phyloP scores from a whole-genome alignment of 176 grass and related monocot genomes.

The Echinochloa phyllopogon region DNA sequence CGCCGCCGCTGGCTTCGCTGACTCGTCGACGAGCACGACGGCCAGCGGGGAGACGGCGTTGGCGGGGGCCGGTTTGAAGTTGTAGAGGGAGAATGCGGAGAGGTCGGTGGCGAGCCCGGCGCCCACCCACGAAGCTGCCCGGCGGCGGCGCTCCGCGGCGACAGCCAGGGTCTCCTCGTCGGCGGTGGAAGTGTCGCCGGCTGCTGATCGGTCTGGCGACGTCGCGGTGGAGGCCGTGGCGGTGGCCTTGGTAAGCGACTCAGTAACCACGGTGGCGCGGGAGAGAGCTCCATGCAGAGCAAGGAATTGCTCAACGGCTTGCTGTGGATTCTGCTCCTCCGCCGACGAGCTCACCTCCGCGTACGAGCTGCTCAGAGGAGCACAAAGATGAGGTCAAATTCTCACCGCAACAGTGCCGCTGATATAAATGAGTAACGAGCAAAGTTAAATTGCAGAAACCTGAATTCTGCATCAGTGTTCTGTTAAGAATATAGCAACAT shows the following conservation, averaged over 20 bases:
- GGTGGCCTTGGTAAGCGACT: constrained; percentile 54
- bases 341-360: constrained; percentile 75
- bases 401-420: constrained; percentile 1
- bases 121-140: constrained; percentile 70
- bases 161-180: constrained; percentile 59
- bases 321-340: constrained; percentile 81
- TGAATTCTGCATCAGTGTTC: not conserved
- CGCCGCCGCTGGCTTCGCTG: constrained; percentile 39
- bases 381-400: constrained; percentile 22
- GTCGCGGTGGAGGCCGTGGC: constrained; percentile 17
- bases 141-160: constrained; percentile 57
- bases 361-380: constrained; percentile 67
- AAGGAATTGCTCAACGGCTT: constrained; percentile 89
- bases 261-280: constrained; percentile 55
- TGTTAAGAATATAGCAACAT: not conserved
- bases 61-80: constrained; percentile 42
- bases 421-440: not conserved
- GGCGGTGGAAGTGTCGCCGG: not conserved
- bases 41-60: constrained; percentile 38
- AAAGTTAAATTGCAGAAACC: constrained; percentile 3
- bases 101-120: constrained; percentile 82
- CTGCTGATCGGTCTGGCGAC: constrained; percentile 29
- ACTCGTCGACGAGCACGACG: constrained; percentile 60
- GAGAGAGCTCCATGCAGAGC: constrained; percentile 66
- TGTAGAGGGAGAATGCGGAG: constrained; percentile 79